Evolutionary conservation across 2,329 filamentous ascomycete species (phyloP).

Genomic region (Diaporthe sp.): DNA sequence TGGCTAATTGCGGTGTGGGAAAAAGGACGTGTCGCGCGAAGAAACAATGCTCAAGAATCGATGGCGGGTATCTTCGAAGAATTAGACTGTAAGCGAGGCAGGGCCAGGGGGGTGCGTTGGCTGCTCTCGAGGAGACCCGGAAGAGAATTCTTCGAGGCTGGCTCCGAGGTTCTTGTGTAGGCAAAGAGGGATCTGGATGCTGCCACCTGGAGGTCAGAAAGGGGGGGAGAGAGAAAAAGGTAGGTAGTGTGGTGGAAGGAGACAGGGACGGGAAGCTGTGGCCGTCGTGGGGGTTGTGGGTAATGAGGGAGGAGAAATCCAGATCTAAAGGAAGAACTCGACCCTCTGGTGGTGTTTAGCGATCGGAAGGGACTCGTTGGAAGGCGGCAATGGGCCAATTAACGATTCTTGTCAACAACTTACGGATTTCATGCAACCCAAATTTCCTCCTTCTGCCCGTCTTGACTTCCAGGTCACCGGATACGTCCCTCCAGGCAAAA

Average conservation of each 20-base stretch:
- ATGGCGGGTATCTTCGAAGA: slow-evolving; percentile 41
- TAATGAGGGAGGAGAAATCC: slow-evolving; percentile 25
- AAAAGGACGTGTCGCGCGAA: slow-evolving; percentile 11
- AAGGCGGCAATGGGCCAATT: slow-evolving; percentile 18
- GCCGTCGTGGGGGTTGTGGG: slow-evolving; percentile 22
- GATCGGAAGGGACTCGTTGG: neutral
- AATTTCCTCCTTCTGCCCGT: slow-evolving; percentile 36
- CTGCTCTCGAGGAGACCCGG: slow-evolving; percentile 28
- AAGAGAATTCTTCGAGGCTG: slow-evolving; percentile 12
- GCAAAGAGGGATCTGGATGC: slow-evolving; percentile 18
- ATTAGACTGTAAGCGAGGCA: slow-evolving; percentile 19
- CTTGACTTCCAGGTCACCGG: slow-evolving; percentile 24
- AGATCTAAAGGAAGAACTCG: slow-evolving; percentile 17
- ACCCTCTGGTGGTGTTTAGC: slow-evolving; percentile 18
- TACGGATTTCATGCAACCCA: slow-evolving; percentile 23
- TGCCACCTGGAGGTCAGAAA: slow-evolving; percentile 35
- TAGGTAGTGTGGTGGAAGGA: neutral
- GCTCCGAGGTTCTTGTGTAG: slow-evolving; percentile 9
- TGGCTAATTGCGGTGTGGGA: slow-evolving; percentile 41
- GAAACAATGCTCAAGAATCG: slow-evolving; percentile 39
- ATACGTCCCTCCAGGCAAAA: slow-evolving; percentile 18
- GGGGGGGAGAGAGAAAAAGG: neutral
- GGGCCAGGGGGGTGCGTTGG: neutral
- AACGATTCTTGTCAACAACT: slow-evolving; percentile 28
- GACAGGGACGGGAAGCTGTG: slow-evolving; percentile 21